Conservation (phyloP, 345 rosid genomes). For the Euphorbia pulcherrima region DNA sequence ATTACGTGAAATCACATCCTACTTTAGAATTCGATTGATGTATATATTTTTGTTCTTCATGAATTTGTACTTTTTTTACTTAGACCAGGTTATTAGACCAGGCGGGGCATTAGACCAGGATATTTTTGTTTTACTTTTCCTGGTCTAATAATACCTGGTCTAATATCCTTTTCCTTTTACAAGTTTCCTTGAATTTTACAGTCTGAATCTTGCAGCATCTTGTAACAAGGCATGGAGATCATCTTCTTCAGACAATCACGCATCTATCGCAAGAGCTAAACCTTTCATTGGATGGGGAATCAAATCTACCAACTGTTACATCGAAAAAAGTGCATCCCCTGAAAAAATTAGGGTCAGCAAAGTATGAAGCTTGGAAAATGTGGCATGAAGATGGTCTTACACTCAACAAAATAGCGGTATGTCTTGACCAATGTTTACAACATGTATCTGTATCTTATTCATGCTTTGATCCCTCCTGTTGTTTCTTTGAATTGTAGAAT, state of each 20-base stretch:
- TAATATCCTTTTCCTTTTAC: constrained; percentile 1
- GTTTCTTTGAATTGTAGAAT: constrained; percentile 24
- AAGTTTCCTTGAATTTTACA: not conserved
- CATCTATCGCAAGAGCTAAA: constrained; percentile 31
- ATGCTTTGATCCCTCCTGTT: constrained; percentile 1
- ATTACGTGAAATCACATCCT: not conserved
- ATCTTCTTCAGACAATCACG: constrained; percentile 34
- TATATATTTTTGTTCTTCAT: not conserved
- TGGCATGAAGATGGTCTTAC: constrained; percentile 43
- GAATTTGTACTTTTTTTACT: not conserved
- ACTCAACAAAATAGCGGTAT: constrained; percentile 37
- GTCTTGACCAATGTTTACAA: constrained; percentile 9
- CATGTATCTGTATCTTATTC: not conserved
- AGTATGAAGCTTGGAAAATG: constrained; percentile 46
- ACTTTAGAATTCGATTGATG: not conserved
- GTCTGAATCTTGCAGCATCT: constrained; percentile 38
- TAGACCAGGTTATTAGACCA: too few species aligned
- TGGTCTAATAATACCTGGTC: too few species aligned
- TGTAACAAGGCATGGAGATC: constrained; percentile 34
- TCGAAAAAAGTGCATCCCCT: constrained; percentile 11
- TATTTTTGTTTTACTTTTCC: too few species aligned
- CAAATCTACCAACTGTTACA: not conserved
- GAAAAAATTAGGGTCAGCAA: constrained; percentile 34
- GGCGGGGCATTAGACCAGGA: too few species aligned
- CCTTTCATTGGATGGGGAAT: constrained; percentile 41